A percentile compares a stretch with the other conserved stretches of the same genome.
Evolutionary conservation across 306 rosid species (phyloP).

Genomic region (Senna siamea): DNA sequence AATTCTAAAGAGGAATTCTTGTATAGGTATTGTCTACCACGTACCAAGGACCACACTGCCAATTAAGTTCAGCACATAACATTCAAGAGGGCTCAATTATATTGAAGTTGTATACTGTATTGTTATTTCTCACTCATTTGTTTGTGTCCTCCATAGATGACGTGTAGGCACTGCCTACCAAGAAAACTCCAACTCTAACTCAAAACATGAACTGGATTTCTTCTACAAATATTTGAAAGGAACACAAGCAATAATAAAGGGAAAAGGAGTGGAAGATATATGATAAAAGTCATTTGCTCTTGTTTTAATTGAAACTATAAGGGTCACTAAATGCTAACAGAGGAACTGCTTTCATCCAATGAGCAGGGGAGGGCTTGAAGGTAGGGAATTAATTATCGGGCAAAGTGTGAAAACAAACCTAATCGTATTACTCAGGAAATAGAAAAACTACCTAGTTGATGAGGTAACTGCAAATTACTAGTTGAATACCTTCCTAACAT

Average conservation of each 20-base stretch:
- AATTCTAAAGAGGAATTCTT: not conserved
- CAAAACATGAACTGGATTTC: not conserved
- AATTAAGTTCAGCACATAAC: not conserved
- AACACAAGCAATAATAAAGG: not conserved
- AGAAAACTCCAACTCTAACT: not conserved
- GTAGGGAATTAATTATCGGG: not conserved
- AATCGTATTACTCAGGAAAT: not conserved
- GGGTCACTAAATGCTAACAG: not conserved
- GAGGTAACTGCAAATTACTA: not conserved
- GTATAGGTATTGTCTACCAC: not conserved
- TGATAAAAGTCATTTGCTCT: conserved; percentile 2
- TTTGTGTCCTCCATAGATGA: too few relatives aligned
- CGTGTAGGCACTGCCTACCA: too few relatives aligned
- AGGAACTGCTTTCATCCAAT: not conserved
- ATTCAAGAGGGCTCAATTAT: not conserved
- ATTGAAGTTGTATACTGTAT: too few relatives aligned
- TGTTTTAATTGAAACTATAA: conserved; percentile 16
- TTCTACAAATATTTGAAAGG: not conserved
- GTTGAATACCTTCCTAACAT: not conserved
- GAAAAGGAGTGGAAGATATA: not conserved
- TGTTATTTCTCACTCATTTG: too few relatives aligned
- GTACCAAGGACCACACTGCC: not conserved
- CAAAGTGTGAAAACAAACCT: not conserved
- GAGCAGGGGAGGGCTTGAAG: not conserved
- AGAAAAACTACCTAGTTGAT: not conserved